These are phyloP conservation scores for Deuterostichococcus epilithicus DNA, from an alignment of 139 green algal genomes.

Conservation along the genomic window DNA sequence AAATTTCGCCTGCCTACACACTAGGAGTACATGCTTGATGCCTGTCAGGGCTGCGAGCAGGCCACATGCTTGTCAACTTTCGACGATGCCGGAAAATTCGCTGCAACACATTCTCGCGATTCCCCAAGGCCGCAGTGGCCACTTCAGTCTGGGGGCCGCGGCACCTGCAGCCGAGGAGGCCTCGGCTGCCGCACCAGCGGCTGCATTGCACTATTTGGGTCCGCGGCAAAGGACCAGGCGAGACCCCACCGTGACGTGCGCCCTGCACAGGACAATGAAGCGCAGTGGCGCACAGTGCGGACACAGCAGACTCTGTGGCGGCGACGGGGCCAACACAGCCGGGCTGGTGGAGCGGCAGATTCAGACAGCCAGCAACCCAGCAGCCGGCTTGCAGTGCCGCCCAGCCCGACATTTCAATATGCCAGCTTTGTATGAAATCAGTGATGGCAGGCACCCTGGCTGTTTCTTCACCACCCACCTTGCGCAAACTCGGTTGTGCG, in stretches of 20 bases:
- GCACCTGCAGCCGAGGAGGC: background rate
- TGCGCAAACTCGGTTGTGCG: constrained; percentile 82
- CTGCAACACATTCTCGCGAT: too few relatives aligned
- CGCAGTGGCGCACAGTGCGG: background rate
- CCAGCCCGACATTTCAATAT: background rate
- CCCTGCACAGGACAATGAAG: constrained; percentile 42
- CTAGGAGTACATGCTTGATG: too few relatives aligned
- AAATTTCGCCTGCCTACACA: too few relatives aligned
- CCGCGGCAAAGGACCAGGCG: constrained; percentile 78
- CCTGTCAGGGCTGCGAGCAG: too few relatives aligned
- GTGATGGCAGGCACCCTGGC: background rate
- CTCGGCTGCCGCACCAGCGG: constrained; percentile 30
- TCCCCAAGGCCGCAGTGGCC: too few relatives aligned
- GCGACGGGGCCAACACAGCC: too few relatives aligned
- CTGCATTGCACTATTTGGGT: constrained; percentile 37
- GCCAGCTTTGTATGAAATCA: background rate
- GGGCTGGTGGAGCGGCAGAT: too few relatives aligned
- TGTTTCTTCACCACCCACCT: constrained; percentile 20
- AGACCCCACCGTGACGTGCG: constrained; percentile 82
- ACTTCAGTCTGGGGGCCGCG: background rate
- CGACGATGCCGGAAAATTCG: too few relatives aligned
- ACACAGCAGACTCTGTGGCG: too few relatives aligned
- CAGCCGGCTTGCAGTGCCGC: background rate
- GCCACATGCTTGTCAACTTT: too few relatives aligned
- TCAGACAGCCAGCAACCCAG: too few relatives aligned